Evolutionary conservation across 2,329 filamentous ascomycete genomes (phyloP).

Genomic region (Neonectria sp.): DNA sequence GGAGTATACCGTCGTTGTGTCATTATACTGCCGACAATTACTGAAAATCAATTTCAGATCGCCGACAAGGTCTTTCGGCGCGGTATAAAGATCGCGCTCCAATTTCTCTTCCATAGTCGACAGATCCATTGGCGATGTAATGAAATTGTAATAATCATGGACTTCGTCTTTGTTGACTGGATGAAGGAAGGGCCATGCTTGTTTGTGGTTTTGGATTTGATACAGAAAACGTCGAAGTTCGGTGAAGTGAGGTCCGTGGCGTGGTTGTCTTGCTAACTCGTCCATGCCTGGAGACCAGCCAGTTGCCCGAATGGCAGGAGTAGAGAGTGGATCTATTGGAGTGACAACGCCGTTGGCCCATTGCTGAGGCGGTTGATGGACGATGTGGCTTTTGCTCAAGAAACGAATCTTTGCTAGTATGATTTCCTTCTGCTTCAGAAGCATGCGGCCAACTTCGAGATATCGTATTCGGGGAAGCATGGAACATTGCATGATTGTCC

Average conservation of each 20-base stretch:
- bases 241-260: constrained; percentile 96
- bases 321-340: constrained; percentile 87
- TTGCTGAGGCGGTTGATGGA: constrained; percentile 87
- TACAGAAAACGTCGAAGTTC: constrained; percentile 93
- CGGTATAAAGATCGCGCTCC: constrained; percentile 91
- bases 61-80: constrained; percentile 90
- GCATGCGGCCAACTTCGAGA: constrained; percentile 91
- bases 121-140: constrained; percentile 97
- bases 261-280: constrained; percentile 92
- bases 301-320: constrained; percentile 89
- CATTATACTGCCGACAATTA: constrained; percentile 97
- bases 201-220: constrained; percentile 93
- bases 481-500: constrained; percentile 98
- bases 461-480: constrained; percentile 98
- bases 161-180: constrained; percentile 97
- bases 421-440: constrained; percentile 96
- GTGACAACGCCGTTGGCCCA: constrained; percentile 83
- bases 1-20: constrained; percentile 92
- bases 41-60: constrained; percentile 93
- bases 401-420: constrained; percentile 92
- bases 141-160: constrained; percentile 97
- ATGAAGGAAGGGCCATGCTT: constrained; percentile 94
- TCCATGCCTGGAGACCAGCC: constrained; percentile 99
- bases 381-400: constrained; percentile 80
- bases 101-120: constrained; percentile 96